A percentile compares a stretch with the other conserved stretches of the same genome.
Evolutionary conservation across 2,329 filamentous ascomycete genomes (phyloP).

Genomic region (Lithohypha guttulata): DNA sequence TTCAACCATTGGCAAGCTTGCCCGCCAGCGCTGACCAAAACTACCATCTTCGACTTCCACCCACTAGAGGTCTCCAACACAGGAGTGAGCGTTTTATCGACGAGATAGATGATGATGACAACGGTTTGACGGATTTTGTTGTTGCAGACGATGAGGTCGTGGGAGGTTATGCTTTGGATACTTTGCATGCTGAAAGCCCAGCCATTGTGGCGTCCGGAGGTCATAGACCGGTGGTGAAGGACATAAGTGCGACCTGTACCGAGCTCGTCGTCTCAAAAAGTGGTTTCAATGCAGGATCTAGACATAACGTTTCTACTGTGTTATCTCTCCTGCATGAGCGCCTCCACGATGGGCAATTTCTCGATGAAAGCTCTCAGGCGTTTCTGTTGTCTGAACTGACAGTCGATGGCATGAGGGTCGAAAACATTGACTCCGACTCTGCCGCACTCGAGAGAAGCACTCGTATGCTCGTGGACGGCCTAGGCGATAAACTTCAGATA

Average conservation of each 20-base stretch:
- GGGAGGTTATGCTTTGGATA: not conserved
- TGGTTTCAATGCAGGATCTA: too few relatives aligned
- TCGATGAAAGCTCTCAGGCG: not conserved
- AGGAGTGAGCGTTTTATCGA: conserved; percentile 12
- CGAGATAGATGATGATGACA: conserved; percentile 8
- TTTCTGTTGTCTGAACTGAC: not conserved
- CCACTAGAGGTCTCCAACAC: not conserved
- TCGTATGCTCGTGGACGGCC: not conserved
- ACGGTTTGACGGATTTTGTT: conserved; percentile 14
- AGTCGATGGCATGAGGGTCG: not conserved
- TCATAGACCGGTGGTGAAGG: too few relatives aligned
- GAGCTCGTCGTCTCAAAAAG: too few relatives aligned
- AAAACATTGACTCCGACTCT: not conserved
- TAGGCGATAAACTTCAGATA: not conserved
- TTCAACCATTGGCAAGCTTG: too few relatives aligned
- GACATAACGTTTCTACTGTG: not conserved
- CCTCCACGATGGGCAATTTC: conserved; percentile 7
- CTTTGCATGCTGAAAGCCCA: not conserved
- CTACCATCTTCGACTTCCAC: not conserved
- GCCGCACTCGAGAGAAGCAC: not conserved
- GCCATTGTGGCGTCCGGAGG: too few relatives aligned
- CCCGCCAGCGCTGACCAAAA: not conserved
- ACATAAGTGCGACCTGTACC: too few relatives aligned
- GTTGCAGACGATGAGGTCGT: conserved; percentile 6
- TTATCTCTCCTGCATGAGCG: not conserved